phyloP scores from a whole-genome alignment of 1,284 basidiomycete genomes.

The Ceratobasidium papillatum region DNA sequence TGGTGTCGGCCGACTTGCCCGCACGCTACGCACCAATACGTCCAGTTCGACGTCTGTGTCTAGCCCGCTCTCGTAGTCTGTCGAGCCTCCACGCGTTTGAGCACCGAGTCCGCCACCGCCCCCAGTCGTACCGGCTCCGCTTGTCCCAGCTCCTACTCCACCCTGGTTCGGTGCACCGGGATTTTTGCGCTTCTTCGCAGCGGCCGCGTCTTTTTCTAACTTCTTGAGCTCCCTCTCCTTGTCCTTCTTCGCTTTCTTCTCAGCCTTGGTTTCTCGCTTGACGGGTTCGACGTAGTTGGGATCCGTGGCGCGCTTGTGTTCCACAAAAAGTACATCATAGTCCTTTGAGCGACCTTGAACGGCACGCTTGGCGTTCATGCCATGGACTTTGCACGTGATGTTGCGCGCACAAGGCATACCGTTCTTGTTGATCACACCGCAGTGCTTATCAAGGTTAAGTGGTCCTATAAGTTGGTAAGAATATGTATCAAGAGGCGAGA shows the following conservation, averaged over 20 bases:
- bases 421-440: slow-evolving; percentile 98
- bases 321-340: slow-evolving; percentile 89
- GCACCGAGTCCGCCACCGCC: slow-evolving; percentile 54
- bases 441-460: slow-evolving; percentile 91
- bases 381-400: slow-evolving; percentile 97
- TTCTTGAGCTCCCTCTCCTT: slow-evolving; percentile 79
- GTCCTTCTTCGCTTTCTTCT: slow-evolving; percentile 81
- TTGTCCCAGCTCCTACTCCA: slow-evolving; percentile 51
- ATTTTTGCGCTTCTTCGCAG: slow-evolving; percentile 61
- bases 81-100: slow-evolving; percentile 53
- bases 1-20: slow-evolving; percentile 62
- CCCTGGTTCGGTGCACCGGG: slow-evolving; percentile 45
- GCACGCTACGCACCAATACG: slow-evolving; percentile 62
- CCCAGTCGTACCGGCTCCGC: slow-evolving; percentile 57
- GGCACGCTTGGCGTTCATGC: slow-evolving; percentile 95
- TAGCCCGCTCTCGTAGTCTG: slow-evolving; percentile 79
- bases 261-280: slow-evolving; percentile 81
- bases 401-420: slow-evolving; percentile 93
- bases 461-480: slow-evolving; percentile 58
- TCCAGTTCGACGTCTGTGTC: slow-evolving; percentile 80
- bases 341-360: slow-evolving; percentile 85
- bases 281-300: slow-evolving; percentile 94
- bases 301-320: slow-evolving; percentile 93
- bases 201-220: slow-evolving; percentile 54
- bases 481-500: background rate